Base-by-base conservation (phyloP, 2,329 filamentous ascomycete species). In the Pyricularia sp. region DNA sequence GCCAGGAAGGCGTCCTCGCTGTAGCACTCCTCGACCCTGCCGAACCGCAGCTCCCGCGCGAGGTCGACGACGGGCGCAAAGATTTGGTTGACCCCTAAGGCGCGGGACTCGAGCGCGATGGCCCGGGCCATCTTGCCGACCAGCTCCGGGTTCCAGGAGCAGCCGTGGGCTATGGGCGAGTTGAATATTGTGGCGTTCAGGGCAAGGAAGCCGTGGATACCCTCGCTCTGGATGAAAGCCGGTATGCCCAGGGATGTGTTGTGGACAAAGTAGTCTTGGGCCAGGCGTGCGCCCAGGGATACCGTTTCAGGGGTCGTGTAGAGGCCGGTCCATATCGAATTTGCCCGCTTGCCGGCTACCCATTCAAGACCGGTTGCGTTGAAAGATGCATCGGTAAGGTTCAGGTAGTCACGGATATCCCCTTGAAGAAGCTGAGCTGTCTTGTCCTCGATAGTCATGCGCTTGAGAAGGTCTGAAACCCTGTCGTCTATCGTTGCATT, bases 171-270 rank as follows among this genome's bases (percentile, higher is more conserved):
- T 72, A 93, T 92, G 0, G 91, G 90, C 1, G 88, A 91, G 78
- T 92, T 93, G 81, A 92, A 93, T 70, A 93, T 91, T 1, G 91
- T 93, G 2, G 89, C 90, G 75, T 92, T 92, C 11, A 85, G 85
- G 63, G 90, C 85, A 36, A 92, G 80, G 72, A 92, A 88, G 1
- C 90, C 91, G 73, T 93, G 90, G 64, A 93, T 90, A 55, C 87
- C 90, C 78, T 93, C 91, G 3, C 86, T 90, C 77, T 93, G 91
- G 17, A 91, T 87, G 72, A 92, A 84, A 0, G 90, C 87, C 7
- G 91, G 91, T 68, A 93, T 93, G 0, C 89, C 90, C 10, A 89
- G 78, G 1, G 85, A 87, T 1, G 88, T 91, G 71, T 90, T 87
- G 23, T 91, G 81, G 65, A 88, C 73, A 2, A 92, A 79, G 72